Evolutionary conservation across 2,329 filamentous ascomycete species (phyloP), one percentile per base, ranked within the genome.

Genomic region (Xylariaceae sp.): DNA sequence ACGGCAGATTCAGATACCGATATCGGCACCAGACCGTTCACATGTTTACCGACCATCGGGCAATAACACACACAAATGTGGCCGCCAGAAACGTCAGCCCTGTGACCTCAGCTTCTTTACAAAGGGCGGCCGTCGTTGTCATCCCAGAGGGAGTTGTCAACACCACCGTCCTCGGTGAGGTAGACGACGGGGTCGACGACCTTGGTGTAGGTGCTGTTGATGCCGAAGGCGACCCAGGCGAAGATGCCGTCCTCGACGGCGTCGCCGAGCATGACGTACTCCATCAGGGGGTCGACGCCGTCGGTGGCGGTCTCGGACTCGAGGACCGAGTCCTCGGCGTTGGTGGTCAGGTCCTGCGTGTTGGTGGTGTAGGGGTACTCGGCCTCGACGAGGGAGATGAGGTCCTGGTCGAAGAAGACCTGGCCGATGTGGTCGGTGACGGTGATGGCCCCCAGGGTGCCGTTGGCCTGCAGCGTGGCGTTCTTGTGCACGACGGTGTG

Each of bases 381-480:
- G 3, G 13, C 12, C 32, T 38, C 35, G 18, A 32, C 28, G 7
- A 4, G 2, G 16, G 17, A 15, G n/a, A 24, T 35, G 19, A 38
- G 19, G 6, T 30, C 18, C 15, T 40, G 38, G 18, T 37, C 35
- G 22, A 43, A 43, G 35, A 33, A 43, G n/a, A 40, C 16, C 22
- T 38, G 35, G 1, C 26, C 34, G n/a, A 8, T 14, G 5, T 23
- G 29, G 25, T 13, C 14, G 7, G 34, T 19, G 6, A 33, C 35
- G 14, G 31, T 21, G 16, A 32, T 31, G 18, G 36, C 27, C 11
- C 24, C 26, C 1, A 36, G 28, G 11, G 15, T n/a, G 17, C 29
- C 32, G 5, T 33, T 10, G 14, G 34, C 31, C 16, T 25, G 21
- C 18, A 17, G 17, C 22, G 33, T 32, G 2, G 16, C 34, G n/a